Base-by-base conservation (phyloP, 805 yeast genomes). In the Teunomyces cretensis region DNA sequence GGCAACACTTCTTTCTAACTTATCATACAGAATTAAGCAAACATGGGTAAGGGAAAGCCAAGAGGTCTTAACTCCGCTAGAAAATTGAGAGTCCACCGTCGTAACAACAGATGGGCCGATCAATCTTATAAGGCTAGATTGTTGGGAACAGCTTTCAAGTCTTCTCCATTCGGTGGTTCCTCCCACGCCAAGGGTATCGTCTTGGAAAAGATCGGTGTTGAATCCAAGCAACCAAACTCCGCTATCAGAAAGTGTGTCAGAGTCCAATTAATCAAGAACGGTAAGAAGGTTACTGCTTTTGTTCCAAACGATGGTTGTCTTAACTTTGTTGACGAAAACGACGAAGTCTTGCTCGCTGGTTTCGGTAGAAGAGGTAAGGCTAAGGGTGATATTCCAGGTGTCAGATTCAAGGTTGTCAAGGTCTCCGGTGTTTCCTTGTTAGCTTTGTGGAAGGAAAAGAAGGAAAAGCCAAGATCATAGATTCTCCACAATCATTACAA, bases 321-420 rank as follows among this genome's bases (percentile, higher is more conserved):
- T 78, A 94, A 94, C 94, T 94, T 86, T 67, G 97, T 94, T 68
- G 99, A 94, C 76, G 98, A 94, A 83, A 94, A 94, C 84, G 99
- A 94, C 81, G 98, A 94, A 80, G 99, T 94, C 67, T 83, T 94
- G 70, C 84, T 94, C 68, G 98, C 99, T 70, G 99, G 99, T 85
- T 94, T 94, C 90, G 99, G 99, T 89, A 90, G 98, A 83, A 94
- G 96, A 86, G 99, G 99, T 84, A 94, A 94, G 86, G 99, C 99
- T 78, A 94, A 94, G 96, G 99, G 99, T 85, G 99, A 94, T 91
- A 92, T 94, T 74, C 99, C 99, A 78, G 99, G 99, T 89, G 99
- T 94, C 75, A 94, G 99, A 88, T 94, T 94, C 90, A 94, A 94
- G 88, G 99, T 94, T 75, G 99, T 94, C 76, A 94, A 94, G 85